These are phyloP conservation scores for Apiotrichum akiyoshidainum DNA, from an alignment of 1,284 basidiomycete species.

Conservation along the genomic window DNA sequence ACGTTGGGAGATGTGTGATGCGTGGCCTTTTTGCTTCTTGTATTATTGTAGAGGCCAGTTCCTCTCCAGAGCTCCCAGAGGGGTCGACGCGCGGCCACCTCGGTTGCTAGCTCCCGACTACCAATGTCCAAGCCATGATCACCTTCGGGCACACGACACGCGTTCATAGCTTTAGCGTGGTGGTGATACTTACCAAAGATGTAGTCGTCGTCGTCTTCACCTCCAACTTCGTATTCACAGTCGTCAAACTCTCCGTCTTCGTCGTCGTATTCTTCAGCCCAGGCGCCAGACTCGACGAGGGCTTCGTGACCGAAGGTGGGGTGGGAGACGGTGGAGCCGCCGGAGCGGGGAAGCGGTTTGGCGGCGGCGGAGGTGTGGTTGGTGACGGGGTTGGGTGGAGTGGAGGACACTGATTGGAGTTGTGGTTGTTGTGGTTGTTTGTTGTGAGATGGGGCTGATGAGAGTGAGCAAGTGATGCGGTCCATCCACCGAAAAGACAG, in stretches of 20 bases:
- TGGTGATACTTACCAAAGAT: slow-evolving; percentile 20
- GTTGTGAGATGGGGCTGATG: not conserved
- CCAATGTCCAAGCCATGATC: too few relatives aligned
- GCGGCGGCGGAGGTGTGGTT: not conserved
- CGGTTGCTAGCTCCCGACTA: too few relatives aligned
- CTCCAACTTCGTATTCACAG: slow-evolving; percentile 18
- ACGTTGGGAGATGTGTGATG: too few relatives aligned
- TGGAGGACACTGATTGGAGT: not conserved
- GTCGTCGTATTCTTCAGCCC: slow-evolving; percentile 26
- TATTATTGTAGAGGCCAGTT: too few relatives aligned
- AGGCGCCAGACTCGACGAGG: slow-evolving; percentile 19
- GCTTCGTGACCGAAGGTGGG: slow-evolving; percentile 27
- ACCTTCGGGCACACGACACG: too few relatives aligned
- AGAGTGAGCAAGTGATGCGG: not conserved
- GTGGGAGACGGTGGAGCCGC: slow-evolving; percentile 5
- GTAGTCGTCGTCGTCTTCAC: slow-evolving; percentile 32
- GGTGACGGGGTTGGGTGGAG: not conserved
- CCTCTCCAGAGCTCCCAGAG: too few relatives aligned
- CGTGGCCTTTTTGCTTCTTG: too few relatives aligned
- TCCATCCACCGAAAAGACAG: too few relatives aligned
- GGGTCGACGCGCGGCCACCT: too few relatives aligned
- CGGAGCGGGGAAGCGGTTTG: slow-evolving; percentile 9
- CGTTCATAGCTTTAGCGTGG: too few relatives aligned
- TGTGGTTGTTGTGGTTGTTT: too few relatives aligned
- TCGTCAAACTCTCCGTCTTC: slow-evolving; percentile 27